Evolutionary conservation across 768 basidiomycete species (phyloP).

Genomic region (Rhodocollybia butyracea): DNA sequence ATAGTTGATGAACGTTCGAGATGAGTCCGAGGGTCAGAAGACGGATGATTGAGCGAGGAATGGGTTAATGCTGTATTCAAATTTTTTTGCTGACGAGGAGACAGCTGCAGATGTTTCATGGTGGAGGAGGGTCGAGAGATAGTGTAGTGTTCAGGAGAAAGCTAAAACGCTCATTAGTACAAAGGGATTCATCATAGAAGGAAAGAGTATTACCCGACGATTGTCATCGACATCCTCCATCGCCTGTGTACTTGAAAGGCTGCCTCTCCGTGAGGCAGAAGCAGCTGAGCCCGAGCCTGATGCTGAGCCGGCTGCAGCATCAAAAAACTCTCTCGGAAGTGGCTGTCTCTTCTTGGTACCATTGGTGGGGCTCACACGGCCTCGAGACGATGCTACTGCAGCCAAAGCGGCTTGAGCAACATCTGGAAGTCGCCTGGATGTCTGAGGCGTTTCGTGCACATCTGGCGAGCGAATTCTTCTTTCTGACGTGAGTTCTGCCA

Average conservation of each 20-base stretch:
- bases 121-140: constrained; percentile 5
- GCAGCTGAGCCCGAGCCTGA: constrained; percentile 1
- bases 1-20: constrained; percentile 3
- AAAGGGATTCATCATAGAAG: constrained; percentile 20
- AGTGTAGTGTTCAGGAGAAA: constrained; percentile 36
- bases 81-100: constrained; percentile 7
- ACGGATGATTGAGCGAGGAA: background rate
- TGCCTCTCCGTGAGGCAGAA: background rate
- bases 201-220: constrained; percentile 20
- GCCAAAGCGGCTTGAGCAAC: constrained; percentile 58
- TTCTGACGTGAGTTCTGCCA: constrained; percentile 15
- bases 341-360: constrained; percentile 33
- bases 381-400: constrained; percentile 54
- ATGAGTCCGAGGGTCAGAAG: background rate
- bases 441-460: constrained; percentile 18
- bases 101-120: background rate
- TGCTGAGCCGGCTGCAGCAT: constrained; percentile 8
- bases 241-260: background rate
- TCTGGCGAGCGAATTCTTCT: constrained; percentile 5
- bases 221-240: background rate
- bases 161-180: constrained; percentile 15
- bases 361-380: constrained; percentile 37
- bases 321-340: constrained; percentile 47
- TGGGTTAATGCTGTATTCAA: background rate
- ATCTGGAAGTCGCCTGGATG: constrained; percentile 19